Base-by-base conservation (phyloP, 768 basidiomycete species). In the Pulveroboletus sp. region DNA sequence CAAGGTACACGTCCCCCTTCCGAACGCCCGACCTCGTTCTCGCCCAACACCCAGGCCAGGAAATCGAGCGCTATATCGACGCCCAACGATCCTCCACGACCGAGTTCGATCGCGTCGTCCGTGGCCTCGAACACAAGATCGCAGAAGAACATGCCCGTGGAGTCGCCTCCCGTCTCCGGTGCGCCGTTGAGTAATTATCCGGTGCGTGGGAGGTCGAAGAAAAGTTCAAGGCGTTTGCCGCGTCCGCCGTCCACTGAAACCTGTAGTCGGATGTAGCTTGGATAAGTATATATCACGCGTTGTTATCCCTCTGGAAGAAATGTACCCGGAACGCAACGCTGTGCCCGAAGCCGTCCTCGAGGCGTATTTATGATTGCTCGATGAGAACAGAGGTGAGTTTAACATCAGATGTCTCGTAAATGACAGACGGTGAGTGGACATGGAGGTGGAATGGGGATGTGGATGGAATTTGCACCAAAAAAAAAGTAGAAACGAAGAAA, bases 171-270 rank as follows among this genome's bases (percentile, higher is more conserved):
- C 89, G 89, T 11, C 76, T 96, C 51, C 78, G 80, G 50, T 85
- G 85, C 58, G 66, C 82, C 46, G 79, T 93, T 50, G 74, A 81
- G 57, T 86, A 89, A 63, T 98, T 95, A 95, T 80, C 80, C 8
- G 93, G 91, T 31, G 94, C 93, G 37, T 98, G 95, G 95, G 92
- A 97, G 65, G 84, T 93, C 39, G 95, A 98, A 67, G 91, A 95
- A 68, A 76, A 80, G 37, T 88, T 92, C 60, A 64, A 62, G 34
- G 32, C 31, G 47, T 55, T 56, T 5, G 53, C 49, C 2, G n/a
- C n/a, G 40, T 12, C 6, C 6, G 27, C 27, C 27, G 27, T 12
- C 27, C 27, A 12, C 27, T 29, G 27, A 12, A 6, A 12, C 27
- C 6, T 29, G 27, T 6, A 12, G 6, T 6, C 27, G 27, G 6